These are phyloP conservation scores for Monosporozyma aquatica DNA, from an alignment of 805 yeast genomes.

Conservation along the genomic window DNA sequence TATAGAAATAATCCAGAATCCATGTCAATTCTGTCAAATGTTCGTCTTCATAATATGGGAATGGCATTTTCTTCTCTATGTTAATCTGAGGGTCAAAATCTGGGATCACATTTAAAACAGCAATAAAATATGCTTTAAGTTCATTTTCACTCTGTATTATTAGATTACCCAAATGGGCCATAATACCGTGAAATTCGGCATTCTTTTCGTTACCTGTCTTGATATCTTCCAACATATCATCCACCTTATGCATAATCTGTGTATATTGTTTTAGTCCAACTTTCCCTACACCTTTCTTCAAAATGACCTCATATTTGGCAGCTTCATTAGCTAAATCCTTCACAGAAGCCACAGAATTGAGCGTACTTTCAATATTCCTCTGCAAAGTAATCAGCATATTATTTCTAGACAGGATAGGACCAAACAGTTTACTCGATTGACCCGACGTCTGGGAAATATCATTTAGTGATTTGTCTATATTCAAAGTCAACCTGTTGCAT, in stretches of 20 bases:
- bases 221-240: conserved; percentile 38
- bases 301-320: conserved; percentile 32
- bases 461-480: conserved; percentile 47
- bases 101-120: conserved; percentile 34
- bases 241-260: conserved; percentile 37
- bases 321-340: conserved; percentile 43
- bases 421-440: conserved; percentile 39
- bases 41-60: conserved; percentile 33
- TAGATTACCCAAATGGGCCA: conserved; percentile 47
- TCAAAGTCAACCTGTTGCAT: conserved; percentile 45
- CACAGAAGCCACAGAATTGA: conserved; percentile 38
- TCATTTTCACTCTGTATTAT: conserved; percentile 50
- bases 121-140: conserved; percentile 41
- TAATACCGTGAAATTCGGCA: conserved; percentile 55
- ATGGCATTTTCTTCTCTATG: conserved; percentile 34
- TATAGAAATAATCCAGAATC: conserved; percentile 40
- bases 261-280: conserved; percentile 31
- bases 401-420: conserved; percentile 62
- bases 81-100: conserved; percentile 40
- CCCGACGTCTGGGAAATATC: conserved; percentile 33
- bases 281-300: conserved; percentile 28
- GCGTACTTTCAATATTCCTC: conserved; percentile 46
- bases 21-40: conserved; percentile 32
- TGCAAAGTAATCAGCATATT: conserved; percentile 47
- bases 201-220: conserved; percentile 22